Conservation (phyloP, 495 filamentous ascomycete genomes). For the Penicillium psychrofluorescens region DNA sequence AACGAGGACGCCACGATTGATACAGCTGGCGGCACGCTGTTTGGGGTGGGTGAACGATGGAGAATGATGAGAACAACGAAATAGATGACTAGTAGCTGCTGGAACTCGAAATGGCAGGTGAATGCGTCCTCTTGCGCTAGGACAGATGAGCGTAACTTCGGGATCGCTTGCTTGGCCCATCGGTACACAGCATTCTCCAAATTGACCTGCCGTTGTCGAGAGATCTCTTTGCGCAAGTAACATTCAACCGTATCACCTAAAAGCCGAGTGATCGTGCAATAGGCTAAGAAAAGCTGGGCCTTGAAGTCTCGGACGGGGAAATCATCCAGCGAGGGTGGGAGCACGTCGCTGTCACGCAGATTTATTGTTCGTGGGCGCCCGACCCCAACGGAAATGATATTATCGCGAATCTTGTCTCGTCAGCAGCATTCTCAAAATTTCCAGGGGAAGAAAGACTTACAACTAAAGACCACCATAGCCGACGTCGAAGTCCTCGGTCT, state of each 20-base stretch:
- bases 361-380: conserved; percentile 23
- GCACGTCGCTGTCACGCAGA: conserved; percentile 20
- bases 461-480: conserved; percentile 25
- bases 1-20: conserved; percentile 21
- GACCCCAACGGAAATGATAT: conserved; percentile 23
- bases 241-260: conserved; percentile 22
- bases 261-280: conserved; percentile 19
- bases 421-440: too few relatives aligned
- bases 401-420: conserved; percentile 16
- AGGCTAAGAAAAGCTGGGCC: conserved; percentile 17
- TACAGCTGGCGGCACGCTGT: conserved; percentile 15
- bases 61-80: conserved; percentile 20
- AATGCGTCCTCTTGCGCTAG: conserved; percentile 11
- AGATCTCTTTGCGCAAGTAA: conserved; percentile 18
- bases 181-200: conserved; percentile 22
- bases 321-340: conserved; percentile 21
- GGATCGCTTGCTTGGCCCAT: conserved; percentile 23
- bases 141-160: conserved; percentile 14
- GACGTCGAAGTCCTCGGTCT: conserved; percentile 18
- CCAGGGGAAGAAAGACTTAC: conserved; percentile 3
- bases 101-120: conserved; percentile 14
- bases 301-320: conserved; percentile 19
- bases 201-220: conserved; percentile 16
- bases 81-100: conserved; percentile 21
- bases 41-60: conserved; percentile 18